Conservation (phyloP, 805 yeast genomes). For the Alloascoidea hylecoeti region DNA sequence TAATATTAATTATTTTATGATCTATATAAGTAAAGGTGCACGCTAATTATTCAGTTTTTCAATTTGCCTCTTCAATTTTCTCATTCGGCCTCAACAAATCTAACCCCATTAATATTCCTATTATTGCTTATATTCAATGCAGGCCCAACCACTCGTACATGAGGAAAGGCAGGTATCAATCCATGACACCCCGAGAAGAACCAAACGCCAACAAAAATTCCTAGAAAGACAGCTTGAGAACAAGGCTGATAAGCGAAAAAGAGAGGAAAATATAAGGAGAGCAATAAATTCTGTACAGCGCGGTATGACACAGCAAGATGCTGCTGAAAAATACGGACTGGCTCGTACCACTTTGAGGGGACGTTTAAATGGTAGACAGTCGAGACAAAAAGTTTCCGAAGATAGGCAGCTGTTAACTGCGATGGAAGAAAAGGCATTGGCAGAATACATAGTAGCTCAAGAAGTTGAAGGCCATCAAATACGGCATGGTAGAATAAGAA, state of each 20-base stretch:
- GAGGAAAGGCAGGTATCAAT: too few relatives aligned
- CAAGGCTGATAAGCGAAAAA: neutral
- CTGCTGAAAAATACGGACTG: neutral
- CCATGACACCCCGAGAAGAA: too few relatives aligned
- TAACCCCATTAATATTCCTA: too few relatives aligned
- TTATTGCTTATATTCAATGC: too few relatives aligned
- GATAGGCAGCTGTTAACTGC: conserved; percentile 1
- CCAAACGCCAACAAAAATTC: neutral
- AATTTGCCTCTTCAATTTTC: too few relatives aligned
- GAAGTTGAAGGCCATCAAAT: neutral
- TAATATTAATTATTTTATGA: too few relatives aligned
- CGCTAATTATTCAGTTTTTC: too few relatives aligned
- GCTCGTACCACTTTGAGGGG: neutral
- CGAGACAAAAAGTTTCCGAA: neutral
- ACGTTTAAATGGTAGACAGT: neutral
- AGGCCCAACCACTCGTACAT: too few relatives aligned
- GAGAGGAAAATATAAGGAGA: neutral
- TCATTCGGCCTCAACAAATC: too few relatives aligned
- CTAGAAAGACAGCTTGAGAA: neutral
- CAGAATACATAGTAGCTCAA: neutral
- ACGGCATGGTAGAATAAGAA: neutral
- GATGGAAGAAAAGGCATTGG: neutral
- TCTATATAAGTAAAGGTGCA: too few relatives aligned
- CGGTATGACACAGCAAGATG: neutral
- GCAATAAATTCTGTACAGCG: neutral